Percentiles rank a stretch among this genome's conserved stretches.
These are phyloP conservation scores for Stevia rebaudiana DNA, from an alignment of 140 eudicot genomes.

Conservation along the genomic window DNA sequence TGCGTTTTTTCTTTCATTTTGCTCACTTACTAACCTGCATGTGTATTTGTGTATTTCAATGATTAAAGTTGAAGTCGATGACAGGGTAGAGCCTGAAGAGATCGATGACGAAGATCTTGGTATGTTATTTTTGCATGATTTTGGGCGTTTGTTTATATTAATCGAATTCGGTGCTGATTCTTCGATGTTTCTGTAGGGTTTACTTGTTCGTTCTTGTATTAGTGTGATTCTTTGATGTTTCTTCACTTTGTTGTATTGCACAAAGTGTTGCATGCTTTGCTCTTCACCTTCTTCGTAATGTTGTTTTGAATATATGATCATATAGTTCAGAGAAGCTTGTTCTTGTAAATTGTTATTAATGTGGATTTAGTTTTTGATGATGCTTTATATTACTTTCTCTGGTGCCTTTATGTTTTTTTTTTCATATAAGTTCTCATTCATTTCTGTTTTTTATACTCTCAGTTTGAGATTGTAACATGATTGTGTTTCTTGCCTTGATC, in stretches of 20 bases:
- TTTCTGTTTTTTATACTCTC: not conserved
- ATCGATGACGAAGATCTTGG: slow-evolving; percentile 32
- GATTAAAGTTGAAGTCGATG: slow-evolving; percentile 12
- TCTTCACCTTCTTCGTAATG: not conserved
- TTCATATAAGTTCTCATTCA: not conserved
- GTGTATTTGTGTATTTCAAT: not conserved
- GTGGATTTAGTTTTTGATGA: not conserved
- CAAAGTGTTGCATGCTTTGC: not conserved
- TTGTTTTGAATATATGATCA: not conserved
- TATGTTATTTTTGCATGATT: slow-evolving; percentile 8
- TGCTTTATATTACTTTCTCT: not conserved
- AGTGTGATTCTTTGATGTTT: not conserved
- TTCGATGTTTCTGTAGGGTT: not conserved
- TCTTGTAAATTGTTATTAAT: not conserved
- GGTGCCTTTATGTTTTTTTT: not conserved
- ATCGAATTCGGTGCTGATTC: no score
- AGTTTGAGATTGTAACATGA: slow-evolving; percentile 7
- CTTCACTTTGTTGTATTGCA: not conserved
- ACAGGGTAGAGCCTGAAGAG: slow-evolving; percentile 24
- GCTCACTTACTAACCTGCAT: not conserved
- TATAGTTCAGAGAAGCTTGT: not conserved
- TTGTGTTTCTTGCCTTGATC: slow-evolving; percentile 21
- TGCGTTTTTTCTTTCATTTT: not conserved
- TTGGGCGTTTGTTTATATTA: not conserved
- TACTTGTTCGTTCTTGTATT: not conserved